Conservation (phyloP, 1,139 yeast species). For the Spathaspora sp. region DNA sequence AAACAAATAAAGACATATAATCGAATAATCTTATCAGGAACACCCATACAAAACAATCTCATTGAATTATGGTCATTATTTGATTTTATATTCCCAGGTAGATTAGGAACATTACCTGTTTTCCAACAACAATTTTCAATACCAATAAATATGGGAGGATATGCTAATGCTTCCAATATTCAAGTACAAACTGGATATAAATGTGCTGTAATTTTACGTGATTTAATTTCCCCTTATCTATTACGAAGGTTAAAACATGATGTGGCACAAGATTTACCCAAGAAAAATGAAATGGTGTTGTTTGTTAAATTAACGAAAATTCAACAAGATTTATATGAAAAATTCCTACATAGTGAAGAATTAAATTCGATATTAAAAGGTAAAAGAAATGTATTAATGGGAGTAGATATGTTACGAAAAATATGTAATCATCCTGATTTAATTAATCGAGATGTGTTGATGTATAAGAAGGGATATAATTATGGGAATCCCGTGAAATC, state of each 20-base stretch:
- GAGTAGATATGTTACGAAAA: slow-evolving; percentile 85
- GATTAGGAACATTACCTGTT: slow-evolving; percentile 91
- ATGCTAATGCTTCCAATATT: slow-evolving; percentile 93
- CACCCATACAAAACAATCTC: slow-evolving; percentile 93
- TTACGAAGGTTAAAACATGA: slow-evolving; percentile 86
- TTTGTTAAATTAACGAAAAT: slow-evolving; percentile 80
- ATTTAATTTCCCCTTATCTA: slow-evolving; percentile 85
- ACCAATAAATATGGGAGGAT: slow-evolving; percentile 97
- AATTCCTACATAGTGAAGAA: slow-evolving; percentile 76
- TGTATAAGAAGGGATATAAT: slow-evolving; percentile 40
- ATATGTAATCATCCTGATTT: slow-evolving; percentile 97
- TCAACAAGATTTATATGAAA: slow-evolving; percentile 73
- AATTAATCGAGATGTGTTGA: slow-evolving; percentile 53
- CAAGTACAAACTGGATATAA: slow-evolving; percentile 97
- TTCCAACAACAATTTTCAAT: slow-evolving; percentile 89
- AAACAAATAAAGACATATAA: slow-evolving; percentile 81
- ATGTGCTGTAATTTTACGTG: slow-evolving; percentile 89
- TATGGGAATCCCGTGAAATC: slow-evolving; percentile 72
- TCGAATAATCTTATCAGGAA: slow-evolving; percentile 86
- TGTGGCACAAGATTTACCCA: slow-evolving; percentile 95
- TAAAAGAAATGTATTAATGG: slow-evolving; percentile 77
- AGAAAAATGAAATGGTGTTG: slow-evolving; percentile 89
- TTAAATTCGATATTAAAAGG: slow-evolving; percentile 72
- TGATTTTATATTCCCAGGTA: slow-evolving; percentile 93
- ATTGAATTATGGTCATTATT: slow-evolving; percentile 92